Evolutionary conservation across 257 asterid species (phyloP).

Genomic region (Galeopsis tetrahit): DNA sequence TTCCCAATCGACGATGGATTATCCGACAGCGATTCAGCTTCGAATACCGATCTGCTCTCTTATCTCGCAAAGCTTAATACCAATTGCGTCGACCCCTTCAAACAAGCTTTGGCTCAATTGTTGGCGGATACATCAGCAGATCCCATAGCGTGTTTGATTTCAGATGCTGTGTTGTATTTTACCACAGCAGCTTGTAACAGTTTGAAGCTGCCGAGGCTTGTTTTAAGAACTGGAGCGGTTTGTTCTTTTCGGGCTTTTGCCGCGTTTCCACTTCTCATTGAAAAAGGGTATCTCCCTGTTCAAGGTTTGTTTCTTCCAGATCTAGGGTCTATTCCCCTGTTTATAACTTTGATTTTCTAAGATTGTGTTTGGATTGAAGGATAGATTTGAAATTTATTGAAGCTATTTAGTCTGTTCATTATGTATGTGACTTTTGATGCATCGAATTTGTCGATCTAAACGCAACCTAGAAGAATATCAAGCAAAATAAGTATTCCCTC

Average conservation of each 20-base stretch:
- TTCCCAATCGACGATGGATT: constrained; percentile 31
- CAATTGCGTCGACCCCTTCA: constrained; percentile 29
- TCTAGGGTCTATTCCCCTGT: neutral
- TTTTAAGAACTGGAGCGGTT: constrained; percentile 38
- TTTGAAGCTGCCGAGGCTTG: constrained; percentile 47
- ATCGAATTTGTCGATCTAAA: neutral
- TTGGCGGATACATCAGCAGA: constrained; percentile 25
- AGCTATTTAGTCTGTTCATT: neutral
- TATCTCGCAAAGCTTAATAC: constrained; percentile 24
- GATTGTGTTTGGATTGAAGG: neutral
- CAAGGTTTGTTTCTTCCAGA: constrained; percentile 21
- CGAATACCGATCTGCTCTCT: constrained; percentile 23
- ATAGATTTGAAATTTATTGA: constrained; percentile 1
- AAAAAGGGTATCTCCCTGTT: constrained; percentile 35
- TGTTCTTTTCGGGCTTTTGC: constrained; percentile 35
- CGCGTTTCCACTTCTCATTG: constrained; percentile 34
- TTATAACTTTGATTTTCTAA: neutral
- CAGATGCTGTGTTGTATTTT: constrained; percentile 32
- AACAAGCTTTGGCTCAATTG: constrained; percentile 23
- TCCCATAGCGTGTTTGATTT: constrained; percentile 30
- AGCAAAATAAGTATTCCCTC: neutral
- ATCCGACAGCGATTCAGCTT: constrained; percentile 18
- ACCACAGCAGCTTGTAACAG: constrained; percentile 35
- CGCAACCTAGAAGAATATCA: neutral
- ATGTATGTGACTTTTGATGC: neutral